Percentiles rank a stretch among this genome's conserved stretches.
These are phyloP conservation scores for Blastomyces parvus DNA, from an alignment of 2,329 filamentous ascomycete species.

Conservation along the genomic window DNA sequence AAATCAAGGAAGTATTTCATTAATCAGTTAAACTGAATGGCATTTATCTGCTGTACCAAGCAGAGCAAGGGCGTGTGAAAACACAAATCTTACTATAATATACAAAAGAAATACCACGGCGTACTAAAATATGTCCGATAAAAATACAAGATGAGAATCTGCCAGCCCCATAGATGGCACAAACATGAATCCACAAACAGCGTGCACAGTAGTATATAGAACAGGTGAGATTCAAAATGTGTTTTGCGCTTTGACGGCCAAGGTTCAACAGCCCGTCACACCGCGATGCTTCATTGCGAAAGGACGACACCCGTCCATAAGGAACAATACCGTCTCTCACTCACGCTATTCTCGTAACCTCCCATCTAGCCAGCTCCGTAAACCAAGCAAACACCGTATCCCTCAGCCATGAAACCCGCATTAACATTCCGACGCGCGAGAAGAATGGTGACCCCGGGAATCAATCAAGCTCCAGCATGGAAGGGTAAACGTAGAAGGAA, in stretches of 20 bases:
- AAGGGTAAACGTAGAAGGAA: not conserved
- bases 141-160: not conserved
- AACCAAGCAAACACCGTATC: not conserved
- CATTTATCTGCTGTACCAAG: not conserved
- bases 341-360: not conserved
- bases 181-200: not conserved
- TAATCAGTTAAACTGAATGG: not conserved
- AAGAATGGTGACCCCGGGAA: not conserved
- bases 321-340: not conserved
- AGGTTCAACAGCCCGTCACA: not conserved
- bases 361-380: not conserved
- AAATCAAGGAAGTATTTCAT: not conserved
- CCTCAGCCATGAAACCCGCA: not conserved
- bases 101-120: not conserved
- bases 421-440: not conserved
- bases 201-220: not conserved
- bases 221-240: not conserved
- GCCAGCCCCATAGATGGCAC: not conserved
- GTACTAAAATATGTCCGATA: not conserved
- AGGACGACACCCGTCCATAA: not conserved
- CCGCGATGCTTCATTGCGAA: not conserved
- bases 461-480: not conserved
- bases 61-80: not conserved
- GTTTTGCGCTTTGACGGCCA: not conserved
- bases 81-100: not conserved